Evolutionary conservation across 306 rosid species (phyloP), one percentile per base, ranked within the genome.

Genomic region (Begonia loranthoides): DNA sequence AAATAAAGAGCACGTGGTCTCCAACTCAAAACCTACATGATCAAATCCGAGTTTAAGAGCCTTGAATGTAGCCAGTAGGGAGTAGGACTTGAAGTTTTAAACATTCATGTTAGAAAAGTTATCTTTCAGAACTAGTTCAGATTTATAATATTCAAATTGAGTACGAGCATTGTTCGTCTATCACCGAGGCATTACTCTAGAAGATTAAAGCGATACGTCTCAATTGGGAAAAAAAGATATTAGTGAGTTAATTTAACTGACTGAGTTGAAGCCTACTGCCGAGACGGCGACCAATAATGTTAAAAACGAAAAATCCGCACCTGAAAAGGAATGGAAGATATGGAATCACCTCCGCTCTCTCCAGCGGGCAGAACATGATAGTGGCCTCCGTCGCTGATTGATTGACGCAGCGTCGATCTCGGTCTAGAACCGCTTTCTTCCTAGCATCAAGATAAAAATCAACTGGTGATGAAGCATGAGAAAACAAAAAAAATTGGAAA

Each of bases 241-340:
- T 44, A 40, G 54, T 56, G 54, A 38, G 16, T 54, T 56, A 54
- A 17, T 49, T 50, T 51, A 7, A 7, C 9, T 28, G 36, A 28
- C 36, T 28, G 36, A 7, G 8, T 28, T 19, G 2, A 19, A 19
- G 22, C 22, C 22, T 2, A 19, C 2, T 49, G 43, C 51, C 41
- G 11, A 15, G 12, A 38, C 63, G 49, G 21, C 5, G 19, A 10
- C 44, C 54, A 50, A 15, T 6, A 51, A 40, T 34, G 41, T 13
- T 17, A 17, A 65, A 53, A 13, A 59, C 36, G 17, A 17, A 55
- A 70, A 67, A 56, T 12, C 45, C 59, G 47, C 41, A 89, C 99
- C 99, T 90, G 94, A 57, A 78, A 90, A 36, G 95, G 88, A 72
- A 90, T 83, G 43, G 73, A 64, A n/a, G 88, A 72, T 36, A 90